phyloP scores from a whole-genome alignment of 2,329 filamentous ascomycete genomes.

The Penicillium crustosum region DNA sequence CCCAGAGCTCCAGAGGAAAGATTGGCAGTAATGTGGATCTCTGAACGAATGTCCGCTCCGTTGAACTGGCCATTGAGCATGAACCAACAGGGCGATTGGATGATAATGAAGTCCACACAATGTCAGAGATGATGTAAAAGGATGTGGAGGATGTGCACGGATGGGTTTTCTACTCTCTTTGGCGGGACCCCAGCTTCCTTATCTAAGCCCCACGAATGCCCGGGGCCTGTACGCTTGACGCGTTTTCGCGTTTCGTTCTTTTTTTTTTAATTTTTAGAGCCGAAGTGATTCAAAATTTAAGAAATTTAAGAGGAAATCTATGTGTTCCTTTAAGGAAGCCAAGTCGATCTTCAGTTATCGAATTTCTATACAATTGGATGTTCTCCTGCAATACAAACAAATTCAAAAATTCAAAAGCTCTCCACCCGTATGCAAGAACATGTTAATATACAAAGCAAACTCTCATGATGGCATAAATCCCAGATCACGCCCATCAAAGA shows the following conservation, averaged over 20 bases:
- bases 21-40: neutral
- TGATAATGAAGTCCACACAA: neutral
- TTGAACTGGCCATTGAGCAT: neutral
- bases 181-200: constrained; percentile 2
- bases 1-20: constrained; percentile 8
- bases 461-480: neutral
- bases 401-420: neutral
- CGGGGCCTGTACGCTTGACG: neutral
- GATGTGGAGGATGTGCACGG: neutral
- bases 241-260: neutral
- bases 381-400: neutral
- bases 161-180: neutral
- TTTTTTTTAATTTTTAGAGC: neutral
- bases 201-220: constrained; percentile 2
- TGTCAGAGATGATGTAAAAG: neutral
- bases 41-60: neutral
- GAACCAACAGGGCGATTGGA: neutral
- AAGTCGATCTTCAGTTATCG: neutral
- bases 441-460: neutral
- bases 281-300: neutral
- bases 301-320: neutral
- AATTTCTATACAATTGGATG: neutral
- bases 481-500: neutral
- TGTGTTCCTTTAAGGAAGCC: neutral
- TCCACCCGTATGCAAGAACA: constrained; percentile 1